A percentile compares a stretch with the other conserved stretches of the same genome.
phyloP scores from a whole-genome alignment of 495 filamentous ascomycete species.

The Penicillium turbatum region DNA sequence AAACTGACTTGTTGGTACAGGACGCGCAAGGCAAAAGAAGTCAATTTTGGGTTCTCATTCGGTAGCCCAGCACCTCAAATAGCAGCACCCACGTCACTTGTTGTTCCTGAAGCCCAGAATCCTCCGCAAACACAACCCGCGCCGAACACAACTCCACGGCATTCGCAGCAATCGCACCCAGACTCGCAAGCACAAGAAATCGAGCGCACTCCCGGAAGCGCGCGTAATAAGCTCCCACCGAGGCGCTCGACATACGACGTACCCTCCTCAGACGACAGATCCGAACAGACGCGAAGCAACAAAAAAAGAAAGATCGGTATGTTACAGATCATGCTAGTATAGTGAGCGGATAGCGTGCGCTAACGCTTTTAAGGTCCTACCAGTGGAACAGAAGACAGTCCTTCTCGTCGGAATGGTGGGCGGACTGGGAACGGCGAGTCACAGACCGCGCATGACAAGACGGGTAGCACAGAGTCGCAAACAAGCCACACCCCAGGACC shows the following conservation, averaged over 20 bases:
- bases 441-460: conserved; percentile 7
- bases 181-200: neutral
- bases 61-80: conserved; percentile 17
- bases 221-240: conserved; percentile 23
- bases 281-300: conserved; percentile 17
- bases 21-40: conserved; percentile 44
- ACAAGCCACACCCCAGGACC: neutral
- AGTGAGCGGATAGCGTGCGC: neutral
- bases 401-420: neutral
- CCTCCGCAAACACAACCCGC: conserved; percentile 14
- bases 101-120: conserved; percentile 21
- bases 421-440: conserved; percentile 1
- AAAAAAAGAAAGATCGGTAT: conserved; percentile 23
- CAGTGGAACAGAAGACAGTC: neutral
- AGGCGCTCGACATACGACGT: conserved; percentile 29
- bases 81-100: conserved; percentile 10
- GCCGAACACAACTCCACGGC: conserved; percentile 11
- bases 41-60: conserved; percentile 52
- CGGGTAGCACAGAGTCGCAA: neutral
- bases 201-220: conserved; percentile 22
- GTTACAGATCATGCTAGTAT: neutral
- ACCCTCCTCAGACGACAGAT: conserved; percentile 18
- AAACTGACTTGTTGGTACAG: conserved; percentile 27
- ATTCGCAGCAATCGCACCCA: conserved; percentile 9
- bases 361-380: conserved; percentile 18